A percentile compares a stretch with the other conserved stretches of the same genome.
These are phyloP conservation scores for Phoma sp. DNA, from an alignment of 2,329 filamentous ascomycete genomes.

Conservation along the genomic window DNA sequence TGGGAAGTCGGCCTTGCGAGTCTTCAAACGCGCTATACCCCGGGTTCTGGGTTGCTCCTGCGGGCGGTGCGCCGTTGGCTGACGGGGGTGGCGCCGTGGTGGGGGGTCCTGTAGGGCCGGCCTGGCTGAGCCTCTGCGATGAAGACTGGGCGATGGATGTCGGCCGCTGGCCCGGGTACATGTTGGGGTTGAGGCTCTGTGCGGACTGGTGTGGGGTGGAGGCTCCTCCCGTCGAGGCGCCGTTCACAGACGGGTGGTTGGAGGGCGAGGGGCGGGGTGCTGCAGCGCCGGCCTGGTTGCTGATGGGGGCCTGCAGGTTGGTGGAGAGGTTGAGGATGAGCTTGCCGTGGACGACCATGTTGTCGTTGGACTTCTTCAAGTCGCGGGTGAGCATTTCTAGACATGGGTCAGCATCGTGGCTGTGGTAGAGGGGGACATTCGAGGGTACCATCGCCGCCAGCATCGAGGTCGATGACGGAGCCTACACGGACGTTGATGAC, in stretches of 20 bases:
- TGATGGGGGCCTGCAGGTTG: constrained; percentile 76
- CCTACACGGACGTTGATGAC: constrained; percentile 97
- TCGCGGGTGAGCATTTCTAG: constrained; percentile 95
- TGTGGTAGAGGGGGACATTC: not conserved
- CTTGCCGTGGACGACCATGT: constrained; percentile 96
- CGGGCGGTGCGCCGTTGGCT: constrained; percentile 36
- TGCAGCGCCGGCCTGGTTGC: constrained; percentile 53
- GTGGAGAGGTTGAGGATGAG: constrained; percentile 96
- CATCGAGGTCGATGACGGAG: constrained; percentile 88
- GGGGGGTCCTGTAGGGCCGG: constrained; percentile 44
- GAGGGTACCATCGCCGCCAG: constrained; percentile 83
- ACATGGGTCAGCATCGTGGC: not conserved
- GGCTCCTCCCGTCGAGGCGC: constrained; percentile 43
- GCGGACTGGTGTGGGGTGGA: constrained; percentile 51
- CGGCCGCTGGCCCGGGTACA: constrained; percentile 45
- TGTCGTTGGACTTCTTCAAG: constrained; percentile 97
- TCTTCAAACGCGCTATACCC: constrained; percentile 91
- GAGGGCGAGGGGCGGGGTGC: constrained; percentile 49
- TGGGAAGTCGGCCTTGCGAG: constrained; percentile 87
- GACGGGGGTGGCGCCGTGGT: constrained; percentile 52
- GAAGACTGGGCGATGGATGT: constrained; percentile 31
- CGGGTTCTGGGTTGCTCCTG: constrained; percentile 51
- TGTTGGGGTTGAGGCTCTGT: constrained; percentile 46
- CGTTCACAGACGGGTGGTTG: constrained; percentile 47
- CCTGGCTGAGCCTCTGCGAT: constrained; percentile 38